Percentiles rank a stretch among this genome's conserved stretches.
These are phyloP conservation scores for Teratosphaeria destructans DNA, from an alignment of 2,329 filamentous ascomycete species.

Conservation along the genomic window DNA sequence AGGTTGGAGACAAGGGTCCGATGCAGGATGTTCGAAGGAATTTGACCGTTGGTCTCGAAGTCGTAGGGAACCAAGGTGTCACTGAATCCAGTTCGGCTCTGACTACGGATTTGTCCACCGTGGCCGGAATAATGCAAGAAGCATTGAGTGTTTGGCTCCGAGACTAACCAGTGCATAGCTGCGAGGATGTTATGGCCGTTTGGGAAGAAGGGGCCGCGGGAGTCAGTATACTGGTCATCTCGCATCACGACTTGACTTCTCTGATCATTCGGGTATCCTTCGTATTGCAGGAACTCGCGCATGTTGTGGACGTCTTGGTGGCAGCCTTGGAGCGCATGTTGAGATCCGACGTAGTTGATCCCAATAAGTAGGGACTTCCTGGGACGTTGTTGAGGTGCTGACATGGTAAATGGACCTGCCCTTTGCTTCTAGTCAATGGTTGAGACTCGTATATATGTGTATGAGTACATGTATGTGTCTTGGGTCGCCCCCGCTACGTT, in stretches of 20 bases:
- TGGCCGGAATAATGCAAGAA: slow-evolving; percentile 53
- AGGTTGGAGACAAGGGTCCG: slow-evolving; percentile 42
- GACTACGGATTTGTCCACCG: slow-evolving; percentile 40
- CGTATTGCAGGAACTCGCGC: slow-evolving; percentile 27
- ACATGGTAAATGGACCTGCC: neutral
- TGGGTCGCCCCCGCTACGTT: neutral
- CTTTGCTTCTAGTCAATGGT: neutral
- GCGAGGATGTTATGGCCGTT: slow-evolving; percentile 30
- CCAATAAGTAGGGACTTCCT: slow-evolving; percentile 43
- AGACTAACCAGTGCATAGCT: slow-evolving; percentile 50
- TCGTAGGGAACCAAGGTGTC: slow-evolving; percentile 23
- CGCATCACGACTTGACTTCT: slow-evolving; percentile 36
- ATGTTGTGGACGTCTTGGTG: slow-evolving; percentile 37
- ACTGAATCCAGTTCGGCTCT: slow-evolving; percentile 15
- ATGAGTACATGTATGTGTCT: too few species aligned
- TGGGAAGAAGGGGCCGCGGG: slow-evolving; percentile 24
- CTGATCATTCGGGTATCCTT: slow-evolving; percentile 32
- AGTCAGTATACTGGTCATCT: slow-evolving; percentile 26
- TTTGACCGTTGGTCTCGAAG: slow-evolving; percentile 41
- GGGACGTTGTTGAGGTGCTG: neutral
- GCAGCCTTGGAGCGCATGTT: slow-evolving; percentile 38
- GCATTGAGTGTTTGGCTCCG: slow-evolving; percentile 40
- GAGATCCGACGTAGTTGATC: slow-evolving; percentile 40
- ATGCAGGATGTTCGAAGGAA: slow-evolving; percentile 43
- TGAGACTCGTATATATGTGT: neutral